Evolutionary conservation across 345 rosid genomes (phyloP).

Genomic region (Linum lewisii): DNA sequence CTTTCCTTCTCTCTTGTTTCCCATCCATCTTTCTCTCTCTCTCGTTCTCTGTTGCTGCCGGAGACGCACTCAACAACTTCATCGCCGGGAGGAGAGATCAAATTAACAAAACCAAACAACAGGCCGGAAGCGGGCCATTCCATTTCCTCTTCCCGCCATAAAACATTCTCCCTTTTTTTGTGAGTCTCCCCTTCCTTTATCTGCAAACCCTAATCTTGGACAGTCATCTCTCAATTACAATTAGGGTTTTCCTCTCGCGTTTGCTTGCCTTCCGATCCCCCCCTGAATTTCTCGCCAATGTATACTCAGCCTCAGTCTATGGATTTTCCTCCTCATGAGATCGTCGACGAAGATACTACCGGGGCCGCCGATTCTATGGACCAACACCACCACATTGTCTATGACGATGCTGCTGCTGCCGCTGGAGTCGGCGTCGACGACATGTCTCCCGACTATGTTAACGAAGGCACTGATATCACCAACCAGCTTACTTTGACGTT

Average conservation of each 20-base stretch:
- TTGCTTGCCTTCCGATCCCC: background rate
- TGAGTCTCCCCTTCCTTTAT: background rate
- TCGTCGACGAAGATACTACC: conserved; percentile 26
- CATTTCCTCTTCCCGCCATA: background rate
- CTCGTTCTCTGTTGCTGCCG: too few relatives aligned
- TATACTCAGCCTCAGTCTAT: conserved; percentile 48
- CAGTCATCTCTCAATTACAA: background rate
- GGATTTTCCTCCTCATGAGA: conserved; percentile 35
- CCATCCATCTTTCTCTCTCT: too few relatives aligned
- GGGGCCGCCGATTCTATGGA: conserved; percentile 35
- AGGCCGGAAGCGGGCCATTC: too few relatives aligned
- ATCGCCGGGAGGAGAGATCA: too few relatives aligned
- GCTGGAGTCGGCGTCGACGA: conserved; percentile 41
- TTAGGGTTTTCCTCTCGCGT: background rate
- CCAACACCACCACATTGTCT: conserved; percentile 25
- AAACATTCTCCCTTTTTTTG: background rate
- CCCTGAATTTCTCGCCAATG: conserved; percentile 27
- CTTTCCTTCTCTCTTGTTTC: too few relatives aligned
- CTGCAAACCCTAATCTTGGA: background rate
- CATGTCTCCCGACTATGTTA: conserved; percentile 39
- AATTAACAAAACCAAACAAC: too few relatives aligned
- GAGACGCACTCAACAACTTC: too few relatives aligned
- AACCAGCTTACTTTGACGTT: conserved; percentile 41
- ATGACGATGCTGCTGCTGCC: conserved; percentile 32
- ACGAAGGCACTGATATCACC: conserved; percentile 14